These are phyloP conservation scores for Brachypodium distachyon DNA, from an alignment of 202 grass and related monocot species.

Conservation along the genomic window DNA sequence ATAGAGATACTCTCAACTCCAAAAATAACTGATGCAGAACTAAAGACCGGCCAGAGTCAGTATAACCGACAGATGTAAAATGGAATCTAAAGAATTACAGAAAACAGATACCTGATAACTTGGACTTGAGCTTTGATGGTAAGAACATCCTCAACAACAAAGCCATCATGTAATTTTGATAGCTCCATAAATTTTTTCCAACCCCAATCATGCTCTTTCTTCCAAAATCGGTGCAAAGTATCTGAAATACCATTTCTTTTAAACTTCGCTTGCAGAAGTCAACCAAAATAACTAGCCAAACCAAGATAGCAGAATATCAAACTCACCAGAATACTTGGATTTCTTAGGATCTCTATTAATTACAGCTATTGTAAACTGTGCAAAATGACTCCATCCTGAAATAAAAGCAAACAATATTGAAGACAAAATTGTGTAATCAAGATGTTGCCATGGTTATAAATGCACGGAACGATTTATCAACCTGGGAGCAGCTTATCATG, in stretches of 20 bases:
- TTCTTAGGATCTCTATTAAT: slow-evolving; percentile 99
- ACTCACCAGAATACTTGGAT: slow-evolving; percentile 96
- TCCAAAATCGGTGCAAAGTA: slow-evolving; percentile 96
- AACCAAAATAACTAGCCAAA: slow-evolving; percentile 26
- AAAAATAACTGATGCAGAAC: neutral
- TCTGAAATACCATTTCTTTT: slow-evolving; percentile 54
- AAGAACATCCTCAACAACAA: slow-evolving; percentile 70
- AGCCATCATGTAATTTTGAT: slow-evolving; percentile 82
- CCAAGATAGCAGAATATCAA: slow-evolving; percentile 15
- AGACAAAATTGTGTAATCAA: neutral
- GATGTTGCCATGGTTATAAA: neutral
- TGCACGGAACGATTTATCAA: slow-evolving; percentile 25
- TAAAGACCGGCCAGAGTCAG: neutral
- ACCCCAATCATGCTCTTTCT: slow-evolving; percentile 96
- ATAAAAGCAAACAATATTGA: slow-evolving; percentile 25
- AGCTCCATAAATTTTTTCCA: slow-evolving; percentile 99
- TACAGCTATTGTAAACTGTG: slow-evolving; percentile 98
- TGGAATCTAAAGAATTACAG: neutral
- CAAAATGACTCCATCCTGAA: slow-evolving; percentile 96
- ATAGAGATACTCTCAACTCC: slow-evolving; percentile 8
- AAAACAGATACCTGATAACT: slow-evolving; percentile 81
- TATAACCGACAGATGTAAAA: neutral
- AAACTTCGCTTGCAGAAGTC: slow-evolving; percentile 22
- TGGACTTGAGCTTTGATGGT: slow-evolving; percentile 97
- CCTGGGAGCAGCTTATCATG: slow-evolving; percentile 97